Base-by-base conservation (phyloP, 306 rosid species). In the Crataegus laevigata region DNA sequence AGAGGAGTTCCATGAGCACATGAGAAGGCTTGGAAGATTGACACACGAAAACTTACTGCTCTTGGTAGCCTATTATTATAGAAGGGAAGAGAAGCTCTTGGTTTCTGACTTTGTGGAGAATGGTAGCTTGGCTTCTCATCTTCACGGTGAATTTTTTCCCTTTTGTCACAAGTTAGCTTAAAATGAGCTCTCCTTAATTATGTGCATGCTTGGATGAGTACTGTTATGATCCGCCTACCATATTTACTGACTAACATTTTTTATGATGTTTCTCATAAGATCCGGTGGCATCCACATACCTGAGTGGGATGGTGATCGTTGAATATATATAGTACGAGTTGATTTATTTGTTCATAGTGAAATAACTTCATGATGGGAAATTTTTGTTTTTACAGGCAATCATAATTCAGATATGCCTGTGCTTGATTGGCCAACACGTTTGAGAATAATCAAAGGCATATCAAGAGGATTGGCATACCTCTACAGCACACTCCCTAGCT, bases 41-140 rank as follows among this genome's bases (percentile, higher is more conserved):
- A 73, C 60, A 18, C 96, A 94, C 76, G 91, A 84, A 11, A 91
- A 94, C 84, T 68, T 94, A 77, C 86, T 89, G 11, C 98, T 97
- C 32, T 83, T 89, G 57, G 77, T 91, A 19, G 91, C 96, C 30
- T 90, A 89, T 77, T 88, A 94, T 60, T 94, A 90, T 25, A 86
- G 91, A 75, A 87, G 71, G 77, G 97, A 94, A 66, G 98, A 94
- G 84, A 94, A 94, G 81, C 96, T 94, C 77, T 74, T 94, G 81
- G 80, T 94, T 73, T 77, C 89, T 30, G 81, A 87, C 75, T 94
- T 72, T 77, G 89, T 90, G 32, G 80, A 76, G 24, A 89, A 88
- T 3, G 89, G 92, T 76, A 88, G 96, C 87, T 85, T 94, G 88
- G 97, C 96, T 25, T 84, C 87, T 78, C 88, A 86, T 70, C 91